Conservation (phyloP, 2,329 filamentous ascomycete genomes). For the Apiospora koreana region DNA sequence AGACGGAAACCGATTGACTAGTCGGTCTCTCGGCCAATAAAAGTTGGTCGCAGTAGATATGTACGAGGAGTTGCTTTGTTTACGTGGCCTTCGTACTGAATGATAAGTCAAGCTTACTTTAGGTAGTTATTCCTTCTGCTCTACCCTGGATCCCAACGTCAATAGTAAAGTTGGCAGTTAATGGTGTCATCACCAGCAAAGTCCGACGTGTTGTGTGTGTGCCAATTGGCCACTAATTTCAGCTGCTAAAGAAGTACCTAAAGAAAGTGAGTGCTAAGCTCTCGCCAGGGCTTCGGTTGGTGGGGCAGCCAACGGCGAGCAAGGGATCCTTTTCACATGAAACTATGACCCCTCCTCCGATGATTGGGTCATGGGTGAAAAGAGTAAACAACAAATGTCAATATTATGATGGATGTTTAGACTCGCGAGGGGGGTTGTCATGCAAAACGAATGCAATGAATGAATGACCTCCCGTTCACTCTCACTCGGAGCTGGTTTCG, state of each 20-base stretch:
- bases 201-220: neutral
- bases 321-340: neutral
- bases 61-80: neutral
- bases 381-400: constrained; percentile 1
- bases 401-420: no score
- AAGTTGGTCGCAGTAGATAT: no score
- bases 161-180: neutral
- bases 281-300: neutral
- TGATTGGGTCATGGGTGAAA: neutral
- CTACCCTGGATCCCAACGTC: neutral
- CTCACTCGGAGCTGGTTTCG: no score
- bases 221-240: neutral
- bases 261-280: neutral
- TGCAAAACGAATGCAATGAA: neutral
- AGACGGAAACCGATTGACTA: neutral
- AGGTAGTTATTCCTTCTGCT: no score
- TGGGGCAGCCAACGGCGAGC: neutral
- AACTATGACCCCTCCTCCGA: neutral
- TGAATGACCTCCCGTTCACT: no score
- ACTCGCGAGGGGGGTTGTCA: neutral
- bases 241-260: neutral
- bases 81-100: neutral
- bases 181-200: neutral
- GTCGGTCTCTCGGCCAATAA: neutral
- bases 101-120: no score